Evolutionary conservation across 139 green algal species (phyloP), one percentile per base, ranked within the genome.

Genomic region (Choricystis sp.): DNA sequence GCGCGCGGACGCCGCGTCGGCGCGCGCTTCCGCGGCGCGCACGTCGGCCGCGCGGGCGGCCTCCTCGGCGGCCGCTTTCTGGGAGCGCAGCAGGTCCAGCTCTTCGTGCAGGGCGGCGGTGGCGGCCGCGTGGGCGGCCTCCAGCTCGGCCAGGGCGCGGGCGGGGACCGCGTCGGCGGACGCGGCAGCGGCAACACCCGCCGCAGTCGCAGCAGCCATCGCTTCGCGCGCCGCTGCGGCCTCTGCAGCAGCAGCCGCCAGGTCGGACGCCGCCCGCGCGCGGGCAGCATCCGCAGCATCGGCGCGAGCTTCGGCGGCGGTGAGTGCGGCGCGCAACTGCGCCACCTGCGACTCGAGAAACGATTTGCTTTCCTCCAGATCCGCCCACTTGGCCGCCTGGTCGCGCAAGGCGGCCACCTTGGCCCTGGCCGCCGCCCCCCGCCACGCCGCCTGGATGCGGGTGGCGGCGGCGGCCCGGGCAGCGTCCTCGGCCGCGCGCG

Each of bases 401-500:
- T 31, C 66, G 24, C 66, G 69, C 62, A 70, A 56, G 3, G 29
- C 62, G 22, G 57, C 69, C 24, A 66, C 66, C 74, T 78, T 67
- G 29, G 26, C 0, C 1, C 22, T 52, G 0, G 77, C 78, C 23
- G 69, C 21, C 30, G 61, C 25, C 9, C 75, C 48, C 9, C 75
- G 69, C 26, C 63, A 64, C 29, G 68, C 30, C 25, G 71, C 69
- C 70, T 84, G 78, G 29, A 83, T 68, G 1, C 56, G 25, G 2
- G 74, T n/a, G 0, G 78, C 78, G 2, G 78, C 74, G 2, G 48
- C 48, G 4, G 26, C 26, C 1, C 64, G 56, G 22, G 16, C 9
- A 20, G 63, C 65, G 31, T 65, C 55, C 14, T 29, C 52, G 1
- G 62, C 64, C 26, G 74, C 72, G 0, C 68, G 58, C 20, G 62